Base-by-base conservation (phyloP, 441 rosid genomes). In the Rhodomyrtus psidioides region DNA sequence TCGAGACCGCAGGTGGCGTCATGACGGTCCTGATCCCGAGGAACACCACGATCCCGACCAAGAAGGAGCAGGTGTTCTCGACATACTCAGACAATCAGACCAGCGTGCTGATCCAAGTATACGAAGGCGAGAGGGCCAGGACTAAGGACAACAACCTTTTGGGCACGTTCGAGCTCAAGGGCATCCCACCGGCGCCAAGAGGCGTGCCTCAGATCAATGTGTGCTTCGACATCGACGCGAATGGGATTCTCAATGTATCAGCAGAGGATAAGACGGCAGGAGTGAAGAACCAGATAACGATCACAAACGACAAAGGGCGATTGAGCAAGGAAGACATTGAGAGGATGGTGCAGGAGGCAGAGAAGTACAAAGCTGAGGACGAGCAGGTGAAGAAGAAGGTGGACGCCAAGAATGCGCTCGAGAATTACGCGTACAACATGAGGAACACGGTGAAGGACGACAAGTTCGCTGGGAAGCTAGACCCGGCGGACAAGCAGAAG, bases 311-410 rank as follows among this genome's bases (percentile, higher is more conserved):
- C 60, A 82, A 82, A 46, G 84, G 84, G 8, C 56, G 83, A 39
- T 39, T 82, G 42, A 53, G 46, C 44, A 82, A 82, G 84, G 84
- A 82, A 39, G 84, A 82, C 44, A 82, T 82, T 1, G 84, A 82
- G 60, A 82, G 58, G 84, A 54, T 82, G 84, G 84, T 82, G 44
- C 84, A 82, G 84, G 84, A 82, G 59, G 84, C 84, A 53, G 84
- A 82, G 49, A 82, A 82, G 84, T 82, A 82, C 84, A 82, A 82
- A 39, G 14, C 84, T 12, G 60, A 82, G 49, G 84, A 82, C 60
- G 84, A 82, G 58, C 60, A 55, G 49, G 46, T 53, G n/a, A 82
- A 82, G 84, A 82, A 82, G 84, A 82, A 82, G 60, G 84, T 82
- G 9, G 84, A 82, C 2, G 84, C 60, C 44, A 82, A 82, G 60